These are phyloP conservation scores for Tetragonia tetragonoides DNA, from an alignment of 148 eudicot genomes.

Conservation along the genomic window DNA sequence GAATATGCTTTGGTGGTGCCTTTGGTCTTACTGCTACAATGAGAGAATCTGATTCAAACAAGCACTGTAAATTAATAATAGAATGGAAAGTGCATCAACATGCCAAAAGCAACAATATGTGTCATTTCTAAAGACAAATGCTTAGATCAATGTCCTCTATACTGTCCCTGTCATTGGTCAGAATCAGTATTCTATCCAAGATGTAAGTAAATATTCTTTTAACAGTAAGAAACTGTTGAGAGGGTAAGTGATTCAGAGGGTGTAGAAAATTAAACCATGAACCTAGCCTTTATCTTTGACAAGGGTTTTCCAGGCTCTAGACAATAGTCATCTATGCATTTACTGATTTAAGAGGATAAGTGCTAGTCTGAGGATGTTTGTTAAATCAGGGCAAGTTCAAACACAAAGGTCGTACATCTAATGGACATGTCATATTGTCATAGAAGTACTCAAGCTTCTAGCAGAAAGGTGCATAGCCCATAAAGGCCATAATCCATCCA, in stretches of 20 bases:
- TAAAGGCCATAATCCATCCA: background rate
- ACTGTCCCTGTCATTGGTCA: background rate
- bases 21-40: slow-evolving; percentile 80
- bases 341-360: background rate
- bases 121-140: background rate
- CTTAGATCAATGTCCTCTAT: background rate
- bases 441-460: background rate
- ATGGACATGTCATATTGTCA: background rate
- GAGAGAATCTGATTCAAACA: slow-evolving; percentile 54
- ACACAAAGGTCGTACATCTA: background rate
- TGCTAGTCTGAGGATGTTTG: background rate
- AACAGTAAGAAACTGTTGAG: background rate
- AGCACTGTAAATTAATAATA: background rate
- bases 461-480: background rate
- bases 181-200: background rate
- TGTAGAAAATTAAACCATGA: background rate
- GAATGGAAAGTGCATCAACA: slow-evolving; percentile 5
- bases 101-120: background rate
- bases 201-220: background rate
- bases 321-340: background rate
- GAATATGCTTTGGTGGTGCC: slow-evolving; percentile 61
- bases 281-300: background rate
- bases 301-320: background rate
- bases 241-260: background rate
- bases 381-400: background rate